phyloP scores from a whole-genome alignment of 345 rosid species.

The Heritiera fomes region DNA sequence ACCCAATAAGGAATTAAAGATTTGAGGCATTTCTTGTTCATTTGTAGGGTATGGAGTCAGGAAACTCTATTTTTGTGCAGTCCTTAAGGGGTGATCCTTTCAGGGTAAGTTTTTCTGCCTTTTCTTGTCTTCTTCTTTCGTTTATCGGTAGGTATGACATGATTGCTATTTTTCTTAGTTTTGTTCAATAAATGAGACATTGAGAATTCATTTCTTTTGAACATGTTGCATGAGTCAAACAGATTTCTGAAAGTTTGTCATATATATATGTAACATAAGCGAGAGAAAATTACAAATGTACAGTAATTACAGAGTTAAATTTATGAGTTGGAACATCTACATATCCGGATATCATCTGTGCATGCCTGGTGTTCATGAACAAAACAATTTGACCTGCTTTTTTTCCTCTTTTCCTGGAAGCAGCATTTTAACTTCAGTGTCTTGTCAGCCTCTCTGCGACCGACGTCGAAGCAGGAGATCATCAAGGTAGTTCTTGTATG shows the following conservation, averaged over 20 bases:
- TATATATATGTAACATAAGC: background rate
- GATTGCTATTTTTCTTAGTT: background rate
- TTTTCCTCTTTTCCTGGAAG: slow-evolving; percentile 4
- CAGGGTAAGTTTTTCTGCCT: slow-evolving; percentile 39
- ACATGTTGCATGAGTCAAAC: background rate
- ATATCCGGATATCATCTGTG: too few relatives aligned
- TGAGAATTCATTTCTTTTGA: background rate
- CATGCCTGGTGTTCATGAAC: too few relatives aligned
- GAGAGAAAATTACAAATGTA: background rate
- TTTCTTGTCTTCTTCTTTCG: background rate
- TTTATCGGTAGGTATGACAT: background rate
- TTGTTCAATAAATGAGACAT: background rate
- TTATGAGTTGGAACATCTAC: background rate
- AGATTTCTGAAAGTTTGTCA: background rate
- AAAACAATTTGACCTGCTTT: background rate
- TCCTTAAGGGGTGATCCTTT: slow-evolving; percentile 61
- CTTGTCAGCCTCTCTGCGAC: slow-evolving; percentile 35
- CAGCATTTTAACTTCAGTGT: slow-evolving; percentile 59
- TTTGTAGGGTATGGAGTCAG: slow-evolving; percentile 37
- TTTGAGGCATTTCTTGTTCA: slow-evolving; percentile 8
- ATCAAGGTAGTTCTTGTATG: background rate
- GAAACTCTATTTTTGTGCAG: slow-evolving; percentile 48
- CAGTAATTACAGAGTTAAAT: background rate
- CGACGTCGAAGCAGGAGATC: slow-evolving; percentile 6
- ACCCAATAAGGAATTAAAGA: background rate